phyloP scores from a whole-genome alignment of 805 yeast genomes.

The Saccharomycodes ludwigii region DNA sequence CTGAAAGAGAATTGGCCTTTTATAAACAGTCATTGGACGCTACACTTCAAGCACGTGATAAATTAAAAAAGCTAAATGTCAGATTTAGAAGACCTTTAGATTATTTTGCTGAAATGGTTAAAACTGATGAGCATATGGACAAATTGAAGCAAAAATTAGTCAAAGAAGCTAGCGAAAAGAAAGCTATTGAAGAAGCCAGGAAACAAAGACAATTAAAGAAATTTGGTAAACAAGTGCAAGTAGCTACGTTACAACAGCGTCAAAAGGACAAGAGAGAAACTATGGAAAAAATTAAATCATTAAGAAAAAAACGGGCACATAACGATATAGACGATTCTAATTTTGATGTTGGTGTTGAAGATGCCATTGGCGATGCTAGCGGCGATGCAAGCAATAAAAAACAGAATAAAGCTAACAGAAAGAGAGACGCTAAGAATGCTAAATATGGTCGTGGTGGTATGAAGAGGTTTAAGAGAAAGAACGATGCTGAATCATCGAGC shows the following conservation, averaged over 20 bases:
- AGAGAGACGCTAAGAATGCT: slow-evolving; percentile 57
- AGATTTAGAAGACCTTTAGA: slow-evolving; percentile 91
- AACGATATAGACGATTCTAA: slow-evolving; percentile 63
- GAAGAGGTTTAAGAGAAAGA: slow-evolving; percentile 61
- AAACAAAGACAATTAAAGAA: slow-evolving; percentile 91
- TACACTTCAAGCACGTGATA: slow-evolving; percentile 56
- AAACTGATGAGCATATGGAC: slow-evolving; percentile 97
- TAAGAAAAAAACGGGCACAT: slow-evolving; percentile 76
- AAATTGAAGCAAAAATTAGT: slow-evolving; percentile 71
- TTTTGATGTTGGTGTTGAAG: slow-evolving; percentile 87
- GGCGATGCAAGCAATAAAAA: slow-evolving; percentile 28
- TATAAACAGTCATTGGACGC: slow-evolving; percentile 90
- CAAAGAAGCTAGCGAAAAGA: slow-evolving; percentile 70
- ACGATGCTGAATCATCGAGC: slow-evolving; percentile 58
- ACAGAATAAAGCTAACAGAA: slow-evolving; percentile 46
- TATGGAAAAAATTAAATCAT: slow-evolving; percentile 77
- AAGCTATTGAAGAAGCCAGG: slow-evolving; percentile 86
- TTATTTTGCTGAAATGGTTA: slow-evolving; percentile 97
- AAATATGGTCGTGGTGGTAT: slow-evolving; percentile 72
- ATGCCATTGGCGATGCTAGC: slow-evolving; percentile 40
- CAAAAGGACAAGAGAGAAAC: slow-evolving; percentile 88
- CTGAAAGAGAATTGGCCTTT: slow-evolving; percentile 89
- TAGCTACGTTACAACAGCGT: slow-evolving; percentile 85
- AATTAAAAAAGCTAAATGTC: slow-evolving; percentile 55
- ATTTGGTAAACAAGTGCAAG: slow-evolving; percentile 94